These are phyloP conservation scores for Annona cherimola DNA, from an alignment of 164 flowering plant species.

Conservation along the genomic window DNA sequence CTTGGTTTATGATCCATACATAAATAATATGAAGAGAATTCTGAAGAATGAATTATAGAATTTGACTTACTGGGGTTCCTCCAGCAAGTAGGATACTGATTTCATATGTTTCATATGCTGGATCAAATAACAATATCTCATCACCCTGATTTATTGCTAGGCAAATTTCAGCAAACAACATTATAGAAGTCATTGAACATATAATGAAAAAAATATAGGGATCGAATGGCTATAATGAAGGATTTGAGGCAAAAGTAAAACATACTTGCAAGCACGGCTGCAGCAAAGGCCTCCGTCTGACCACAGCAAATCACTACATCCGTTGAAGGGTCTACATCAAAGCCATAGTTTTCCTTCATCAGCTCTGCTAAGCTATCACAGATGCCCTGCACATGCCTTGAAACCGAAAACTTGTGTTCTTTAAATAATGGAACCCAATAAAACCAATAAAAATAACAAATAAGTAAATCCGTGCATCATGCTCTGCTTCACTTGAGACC, in stretches of 20 bases:
- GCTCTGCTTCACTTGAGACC: background rate
- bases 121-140: slow-evolving; percentile 78
- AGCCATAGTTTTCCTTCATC: slow-evolving; percentile 44
- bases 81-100: slow-evolving; percentile 64
- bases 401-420: background rate
- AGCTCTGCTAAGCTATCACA: slow-evolving; percentile 49
- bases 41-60: background rate
- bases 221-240: background rate
- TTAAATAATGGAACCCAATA: background rate
- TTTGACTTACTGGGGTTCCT: slow-evolving; percentile 69
- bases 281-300: slow-evolving; percentile 84
- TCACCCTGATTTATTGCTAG: slow-evolving; percentile 68
- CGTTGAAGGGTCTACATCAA: slow-evolving; percentile 54
- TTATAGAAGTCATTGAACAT: background rate
- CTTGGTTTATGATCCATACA: background rate
- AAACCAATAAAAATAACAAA: background rate
- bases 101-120: slow-evolving; percentile 70
- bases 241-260: background rate
- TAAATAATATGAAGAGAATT: background rate
- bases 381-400: slow-evolving; percentile 77
- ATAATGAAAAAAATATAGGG: background rate
- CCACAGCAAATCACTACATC: slow-evolving; percentile 79
- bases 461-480: background rate
- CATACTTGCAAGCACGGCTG: slow-evolving; percentile 66
- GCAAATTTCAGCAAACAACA: background rate